Conservation (phyloP, 805 yeast species). For the Zygosaccharomyces gambellarensis region DNA sequence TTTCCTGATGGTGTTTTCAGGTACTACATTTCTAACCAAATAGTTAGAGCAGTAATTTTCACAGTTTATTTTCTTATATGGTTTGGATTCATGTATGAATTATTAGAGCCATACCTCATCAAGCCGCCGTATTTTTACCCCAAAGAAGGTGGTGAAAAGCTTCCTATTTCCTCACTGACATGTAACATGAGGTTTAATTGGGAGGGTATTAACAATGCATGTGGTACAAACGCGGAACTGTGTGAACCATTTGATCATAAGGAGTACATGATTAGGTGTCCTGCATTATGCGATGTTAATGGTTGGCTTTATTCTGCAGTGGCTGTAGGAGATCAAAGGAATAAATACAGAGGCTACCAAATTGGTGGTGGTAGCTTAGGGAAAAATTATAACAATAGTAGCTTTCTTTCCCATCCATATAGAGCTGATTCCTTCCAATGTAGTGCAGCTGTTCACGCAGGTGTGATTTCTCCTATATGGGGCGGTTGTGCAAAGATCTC, state of each 20-base stretch:
- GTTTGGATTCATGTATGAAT: constrained; percentile 38
- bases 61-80: constrained; percentile 43
- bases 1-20: constrained; percentile 39
- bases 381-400: constrained; percentile 14
- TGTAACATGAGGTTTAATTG: constrained; percentile 45
- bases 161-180: constrained; percentile 38
- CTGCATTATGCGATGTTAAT: constrained; percentile 78
- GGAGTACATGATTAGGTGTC: constrained; percentile 65
- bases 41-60: constrained; percentile 32
- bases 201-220: constrained; percentile 69
- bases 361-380: constrained; percentile 66
- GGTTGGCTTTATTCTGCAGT: constrained; percentile 71
- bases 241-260: constrained; percentile 47
- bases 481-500: constrained; percentile 77
- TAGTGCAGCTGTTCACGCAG: constrained; percentile 86
- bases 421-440: constrained; percentile 88
- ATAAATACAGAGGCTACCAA: constrained; percentile 66
- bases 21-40: constrained; percentile 26
- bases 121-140: constrained; percentile 36
- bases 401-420: constrained; percentile 54
- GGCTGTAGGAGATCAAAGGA: constrained; percentile 63
- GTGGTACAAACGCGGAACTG: constrained; percentile 65
- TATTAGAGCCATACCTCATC: constrained; percentile 45
- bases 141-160: constrained; percentile 19
- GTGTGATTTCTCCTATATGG: constrained; percentile 59